Conservation (phyloP, 805 yeast genomes). For the Ogataea haglerorum region DNA sequence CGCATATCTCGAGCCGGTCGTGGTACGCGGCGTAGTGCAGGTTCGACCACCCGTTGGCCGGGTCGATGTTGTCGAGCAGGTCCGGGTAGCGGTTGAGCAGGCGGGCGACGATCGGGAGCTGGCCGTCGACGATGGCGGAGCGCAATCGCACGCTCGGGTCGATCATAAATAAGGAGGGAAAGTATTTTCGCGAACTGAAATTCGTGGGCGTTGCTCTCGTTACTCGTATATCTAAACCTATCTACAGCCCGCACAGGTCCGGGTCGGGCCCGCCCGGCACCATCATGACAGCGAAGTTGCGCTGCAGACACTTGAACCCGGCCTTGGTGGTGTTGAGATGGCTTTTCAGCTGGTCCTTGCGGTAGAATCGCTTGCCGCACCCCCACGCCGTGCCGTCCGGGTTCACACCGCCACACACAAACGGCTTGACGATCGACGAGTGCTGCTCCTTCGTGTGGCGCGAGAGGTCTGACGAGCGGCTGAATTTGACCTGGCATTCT, state of each 20-base stretch:
- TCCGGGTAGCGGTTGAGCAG: slow-evolving; percentile 67
- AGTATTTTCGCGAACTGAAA: slow-evolving; percentile 7
- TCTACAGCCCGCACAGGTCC: neutral
- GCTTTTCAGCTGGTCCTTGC: slow-evolving; percentile 26
- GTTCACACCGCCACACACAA: slow-evolving; percentile 22
- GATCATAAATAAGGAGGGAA: slow-evolving; percentile 36
- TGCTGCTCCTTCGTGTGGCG: slow-evolving; percentile 26
- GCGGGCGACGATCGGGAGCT: slow-evolving; percentile 58
- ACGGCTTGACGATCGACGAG: slow-evolving; percentile 20
- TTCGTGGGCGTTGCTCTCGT: neutral
- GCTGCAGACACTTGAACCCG: slow-evolving; percentile 17
- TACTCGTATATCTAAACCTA: neutral
- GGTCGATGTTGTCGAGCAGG: slow-evolving; percentile 63
- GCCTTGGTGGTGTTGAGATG: slow-evolving; percentile 26
- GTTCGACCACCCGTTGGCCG: slow-evolving; percentile 76
- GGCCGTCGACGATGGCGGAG: slow-evolving; percentile 60
- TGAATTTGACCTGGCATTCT: slow-evolving; percentile 19
- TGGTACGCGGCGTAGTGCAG: slow-evolving; percentile 76
- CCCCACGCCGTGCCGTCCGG: slow-evolving; percentile 25
- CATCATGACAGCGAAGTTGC: slow-evolving; percentile 5
- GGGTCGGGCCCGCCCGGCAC: neutral
- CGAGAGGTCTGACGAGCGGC: slow-evolving; percentile 23
- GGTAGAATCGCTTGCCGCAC: slow-evolving; percentile 23
- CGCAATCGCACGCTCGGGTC: slow-evolving; percentile 69
- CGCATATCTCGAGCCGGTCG: slow-evolving; percentile 61